A percentile compares a stretch with the other conserved stretches of the same genome.
Conservation (phyloP, 2,329 filamentous ascomycete genomes). For the Cadophora luteo-olivacea region DNA sequence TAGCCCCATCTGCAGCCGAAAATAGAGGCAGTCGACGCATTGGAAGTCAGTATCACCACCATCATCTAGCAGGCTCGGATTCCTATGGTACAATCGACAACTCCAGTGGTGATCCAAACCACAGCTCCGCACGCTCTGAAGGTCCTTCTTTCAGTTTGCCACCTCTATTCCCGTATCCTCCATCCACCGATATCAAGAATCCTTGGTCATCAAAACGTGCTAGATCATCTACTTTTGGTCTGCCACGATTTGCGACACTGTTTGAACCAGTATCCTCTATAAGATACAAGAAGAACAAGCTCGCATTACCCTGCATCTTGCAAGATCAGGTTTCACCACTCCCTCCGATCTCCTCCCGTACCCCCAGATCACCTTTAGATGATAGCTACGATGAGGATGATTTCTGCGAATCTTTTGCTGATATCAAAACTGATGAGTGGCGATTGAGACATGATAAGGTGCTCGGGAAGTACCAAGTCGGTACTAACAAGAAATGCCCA, state of each 20-base stretch:
- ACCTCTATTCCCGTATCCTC: too few relatives aligned
- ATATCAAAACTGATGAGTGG: background rate
- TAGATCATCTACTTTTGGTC: background rate
- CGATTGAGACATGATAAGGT: background rate
- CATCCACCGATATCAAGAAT: too few relatives aligned
- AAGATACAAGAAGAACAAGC: background rate
- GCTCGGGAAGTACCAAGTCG: background rate
- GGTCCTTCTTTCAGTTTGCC: too few relatives aligned
- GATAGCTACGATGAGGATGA: background rate
- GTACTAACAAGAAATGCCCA: background rate
- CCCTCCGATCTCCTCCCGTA: background rate
- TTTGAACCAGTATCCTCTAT: background rate
- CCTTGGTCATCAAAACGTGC: too few relatives aligned
- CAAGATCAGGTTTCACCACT: background rate
- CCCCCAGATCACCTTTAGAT: background rate
- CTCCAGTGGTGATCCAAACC: too few relatives aligned
- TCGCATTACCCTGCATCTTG: background rate
- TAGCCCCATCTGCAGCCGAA: too few relatives aligned
- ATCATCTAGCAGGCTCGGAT: too few relatives aligned
- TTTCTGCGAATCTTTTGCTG: background rate
- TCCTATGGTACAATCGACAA: too few relatives aligned
- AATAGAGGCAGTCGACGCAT: too few relatives aligned
- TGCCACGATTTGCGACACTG: background rate
- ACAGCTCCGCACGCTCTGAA: too few relatives aligned
- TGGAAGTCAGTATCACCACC: too few relatives aligned